phyloP scores from a whole-genome alignment of 345 rosid species.

The Eucalyptus microcorys region DNA sequence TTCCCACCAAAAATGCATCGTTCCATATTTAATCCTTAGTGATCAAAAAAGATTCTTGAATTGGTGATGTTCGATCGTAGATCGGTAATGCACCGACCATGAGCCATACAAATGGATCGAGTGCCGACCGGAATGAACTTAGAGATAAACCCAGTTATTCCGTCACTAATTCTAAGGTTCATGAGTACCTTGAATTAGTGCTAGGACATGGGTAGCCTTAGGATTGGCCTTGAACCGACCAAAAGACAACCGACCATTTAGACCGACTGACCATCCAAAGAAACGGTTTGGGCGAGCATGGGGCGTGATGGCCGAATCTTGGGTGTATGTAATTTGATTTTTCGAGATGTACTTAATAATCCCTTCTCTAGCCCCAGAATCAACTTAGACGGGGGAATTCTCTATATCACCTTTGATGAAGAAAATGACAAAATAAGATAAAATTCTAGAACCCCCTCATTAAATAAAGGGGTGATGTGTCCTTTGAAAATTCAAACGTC shows the following conservation, averaged over 20 bases:
- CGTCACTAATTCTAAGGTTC: too few species aligned
- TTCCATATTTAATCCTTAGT: too few species aligned
- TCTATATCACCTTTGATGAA: too few species aligned
- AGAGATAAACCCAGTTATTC: rapidly evolving
- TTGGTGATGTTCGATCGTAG: rapidly evolving
- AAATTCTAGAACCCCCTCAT: too few species aligned
- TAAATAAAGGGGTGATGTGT: rapidly evolving
- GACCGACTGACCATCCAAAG: rapidly evolving
- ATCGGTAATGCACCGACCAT: rapidly evolving
- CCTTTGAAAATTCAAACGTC: too few species aligned
- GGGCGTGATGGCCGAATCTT: rapidly evolving
- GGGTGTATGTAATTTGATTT: rapidly evolving
- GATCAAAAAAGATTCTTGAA: rapidly evolving
- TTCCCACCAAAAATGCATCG: rapidly evolving
- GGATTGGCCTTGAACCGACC: rapidly evolving
- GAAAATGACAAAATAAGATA: too few species aligned
- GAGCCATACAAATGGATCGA: rapidly evolving
- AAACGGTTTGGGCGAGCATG: rapidly evolving
- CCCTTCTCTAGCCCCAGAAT: rapidly evolving
- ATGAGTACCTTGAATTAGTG: rapidly evolving
- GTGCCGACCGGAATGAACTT: rapidly evolving
- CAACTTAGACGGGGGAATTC: rapidly evolving
- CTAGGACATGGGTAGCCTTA: rapidly evolving
- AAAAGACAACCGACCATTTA: rapidly evolving
- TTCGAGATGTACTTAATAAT: rapidly evolving